Evolutionary conservation across 305 asterid genomes (phyloP).

Genomic region (Rubia balearica): DNA sequence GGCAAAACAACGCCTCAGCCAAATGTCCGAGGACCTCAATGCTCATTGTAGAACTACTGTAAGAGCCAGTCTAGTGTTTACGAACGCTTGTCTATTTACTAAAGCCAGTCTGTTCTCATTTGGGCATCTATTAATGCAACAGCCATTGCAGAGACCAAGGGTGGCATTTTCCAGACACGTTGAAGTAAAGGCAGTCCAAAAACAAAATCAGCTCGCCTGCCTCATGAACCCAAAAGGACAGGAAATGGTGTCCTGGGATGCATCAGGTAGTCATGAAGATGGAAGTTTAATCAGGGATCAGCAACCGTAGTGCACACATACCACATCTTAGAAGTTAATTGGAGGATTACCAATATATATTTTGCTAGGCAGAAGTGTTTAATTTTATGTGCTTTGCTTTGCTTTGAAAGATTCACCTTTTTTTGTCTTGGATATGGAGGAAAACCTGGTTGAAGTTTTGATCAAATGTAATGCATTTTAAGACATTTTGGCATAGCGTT

Average conservation of each 20-base stretch:
- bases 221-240: neutral
- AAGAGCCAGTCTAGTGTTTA: conserved; percentile 18
- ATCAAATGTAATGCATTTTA: too few relatives aligned
- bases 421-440: too few relatives aligned
- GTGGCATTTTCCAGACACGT: conserved; percentile 40
- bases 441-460: too few relatives aligned
- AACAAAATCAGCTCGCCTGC: conserved; percentile 1
- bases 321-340: neutral
- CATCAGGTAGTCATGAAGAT: neutral
- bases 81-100: neutral
- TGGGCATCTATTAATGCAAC: conserved; percentile 13
- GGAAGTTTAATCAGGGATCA: neutral
- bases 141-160: conserved; percentile 52
- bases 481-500: neutral
- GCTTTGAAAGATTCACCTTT: neutral
- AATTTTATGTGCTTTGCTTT: neutral
- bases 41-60: conserved; percentile 60
- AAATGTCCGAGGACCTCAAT: conserved; percentile 51
- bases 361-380: neutral
- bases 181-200: conserved; percentile 24
- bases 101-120: neutral
- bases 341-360: neutral
- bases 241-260: neutral
- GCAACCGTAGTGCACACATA: neutral
- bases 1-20: conserved; percentile 50